Evolutionary conservation across 495 filamentous ascomycete species (phyloP), one percentile per base, ranked within the genome.

Genomic region (Clavariopsis aquatica): DNA sequence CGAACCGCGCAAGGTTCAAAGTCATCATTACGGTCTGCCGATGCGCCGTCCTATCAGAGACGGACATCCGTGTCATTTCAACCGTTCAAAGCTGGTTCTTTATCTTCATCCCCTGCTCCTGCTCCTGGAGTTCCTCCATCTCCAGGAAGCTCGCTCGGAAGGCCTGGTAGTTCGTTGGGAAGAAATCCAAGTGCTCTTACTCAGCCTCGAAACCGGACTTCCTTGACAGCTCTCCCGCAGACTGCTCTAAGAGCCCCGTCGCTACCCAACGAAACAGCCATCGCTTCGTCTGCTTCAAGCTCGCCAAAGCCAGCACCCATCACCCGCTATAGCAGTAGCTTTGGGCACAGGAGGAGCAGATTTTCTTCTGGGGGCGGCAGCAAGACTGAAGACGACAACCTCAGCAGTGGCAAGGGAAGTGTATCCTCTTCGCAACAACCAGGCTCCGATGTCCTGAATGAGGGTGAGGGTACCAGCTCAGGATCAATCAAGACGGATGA

Each of bases 1-100:
- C 82, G 84, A 52, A 81, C 83, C 26, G 77, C 82, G 17, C 81
- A 86, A 56, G 78, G 79, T 23, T 86, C 86, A 23, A 84, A 85
- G 52, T 81, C 85, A 52, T 87, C 85, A 54, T 75, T 84, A 46
- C 79, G 82, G 23, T 81, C 82, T 29, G 72, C 75, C 49, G 85
- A 87, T 62, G 79, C 59, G 55, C 79, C 71, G 24, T 47, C 73
- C 69, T 85, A 70, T 64, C 77, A 83, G 51, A 81, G 90, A 65
- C 86, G 93, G n/a, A 84, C 90, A 10, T 98, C 93, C 0, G 83
- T 96, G 17, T 96, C 93, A 1, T 96, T 96, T 72, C 89, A 92
- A 71, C 89, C 93, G 0, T 98, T 98, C 77, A 98, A 98, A 77
- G 91, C 93, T 7, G 91, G 92, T 9, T 92, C 93, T 20, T 81